A percentile compares a stretch with the other conserved stretches of the same genome.
Conservation (phyloP, 2,329 filamentous ascomycete genomes). For the Cadophora sp. region DNA sequence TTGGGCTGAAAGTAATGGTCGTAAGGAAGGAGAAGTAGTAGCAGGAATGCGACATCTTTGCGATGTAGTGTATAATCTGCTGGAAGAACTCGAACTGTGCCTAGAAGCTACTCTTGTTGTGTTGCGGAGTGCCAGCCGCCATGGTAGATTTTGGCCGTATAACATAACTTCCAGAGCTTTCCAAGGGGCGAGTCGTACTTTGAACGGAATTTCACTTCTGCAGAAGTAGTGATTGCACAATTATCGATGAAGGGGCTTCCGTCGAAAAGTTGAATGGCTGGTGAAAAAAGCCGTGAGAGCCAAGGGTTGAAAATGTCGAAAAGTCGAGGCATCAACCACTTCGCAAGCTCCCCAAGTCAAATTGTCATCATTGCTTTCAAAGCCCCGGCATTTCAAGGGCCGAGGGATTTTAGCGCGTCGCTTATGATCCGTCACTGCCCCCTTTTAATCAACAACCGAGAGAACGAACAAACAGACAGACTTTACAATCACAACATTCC, state of each 20-base stretch:
- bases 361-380: conserved; percentile 28
- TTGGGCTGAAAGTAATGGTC: conserved; percentile 63
- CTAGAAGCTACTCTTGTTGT: conserved; percentile 34
- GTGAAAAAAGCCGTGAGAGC: neutral
- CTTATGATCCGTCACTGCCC: neutral
- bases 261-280: neutral
- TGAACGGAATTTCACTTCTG: neutral
- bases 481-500: neutral
- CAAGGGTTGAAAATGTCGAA: conserved; percentile 3
- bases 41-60: conserved; percentile 51
- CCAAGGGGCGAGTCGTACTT: conserved; percentile 4
- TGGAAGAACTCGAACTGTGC: conserved; percentile 28
- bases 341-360: conserved; percentile 7
- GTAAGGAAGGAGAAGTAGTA: conserved; percentile 69
- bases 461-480: neutral
- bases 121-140: conserved; percentile 60
- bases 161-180: conserved; percentile 54
- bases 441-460: neutral
- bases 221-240: neutral
- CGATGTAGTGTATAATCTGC: conserved; percentile 37
- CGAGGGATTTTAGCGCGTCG: conserved; percentile 14
- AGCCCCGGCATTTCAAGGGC: conserved; percentile 20
- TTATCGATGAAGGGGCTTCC: neutral
- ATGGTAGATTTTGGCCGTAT: conserved; percentile 68
- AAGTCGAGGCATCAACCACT: conserved; percentile 16